Conservation (phyloP, 108 stramenopile species). For the Skeletonema potamos region DNA sequence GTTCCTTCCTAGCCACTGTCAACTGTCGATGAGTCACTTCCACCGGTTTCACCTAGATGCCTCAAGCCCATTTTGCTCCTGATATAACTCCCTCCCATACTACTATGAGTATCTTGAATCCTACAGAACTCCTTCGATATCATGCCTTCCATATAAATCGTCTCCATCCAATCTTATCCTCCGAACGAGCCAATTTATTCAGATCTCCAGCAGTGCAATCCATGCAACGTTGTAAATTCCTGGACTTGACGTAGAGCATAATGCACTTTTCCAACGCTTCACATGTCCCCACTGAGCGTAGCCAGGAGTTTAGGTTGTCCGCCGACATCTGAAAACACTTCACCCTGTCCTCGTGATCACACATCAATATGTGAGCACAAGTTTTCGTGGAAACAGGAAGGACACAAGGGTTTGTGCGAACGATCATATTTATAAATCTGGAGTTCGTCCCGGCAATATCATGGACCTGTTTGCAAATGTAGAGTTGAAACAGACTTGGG, state of each 20-base stretch:
- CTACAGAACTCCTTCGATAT: not conserved
- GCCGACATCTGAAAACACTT: not conserved
- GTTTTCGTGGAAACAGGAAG: not conserved
- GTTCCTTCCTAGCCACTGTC: too few relatives aligned
- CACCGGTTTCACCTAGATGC: too few relatives aligned
- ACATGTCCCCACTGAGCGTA: not conserved
- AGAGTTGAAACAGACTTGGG: slow-evolving; percentile 11
- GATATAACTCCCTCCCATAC: too few relatives aligned
- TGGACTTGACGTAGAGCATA: not conserved
- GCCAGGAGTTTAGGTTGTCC: not conserved
- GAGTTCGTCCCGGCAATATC: slow-evolving; percentile 14
- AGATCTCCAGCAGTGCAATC: not conserved
- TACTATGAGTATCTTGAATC: not conserved
- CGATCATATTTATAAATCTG: too few relatives aligned
- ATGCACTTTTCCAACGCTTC: not conserved
- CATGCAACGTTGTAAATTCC: not conserved
- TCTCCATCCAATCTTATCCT: slow-evolving; percentile 18
- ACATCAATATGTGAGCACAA: not conserved
- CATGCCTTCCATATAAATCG: slow-evolving; percentile 27
- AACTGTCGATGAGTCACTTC: too few relatives aligned
- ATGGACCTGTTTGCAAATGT: slow-evolving; percentile 11
- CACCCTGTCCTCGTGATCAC: not conserved
- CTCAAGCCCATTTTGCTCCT: too few relatives aligned
- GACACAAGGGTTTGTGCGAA: not conserved
- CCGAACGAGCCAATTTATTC: not conserved